A percentile compares a stretch with the other conserved stretches of the same genome.
These are phyloP conservation scores for Boletus rex-veris DNA, from an alignment of 768 basidiomycete species.

Conservation along the genomic window DNA sequence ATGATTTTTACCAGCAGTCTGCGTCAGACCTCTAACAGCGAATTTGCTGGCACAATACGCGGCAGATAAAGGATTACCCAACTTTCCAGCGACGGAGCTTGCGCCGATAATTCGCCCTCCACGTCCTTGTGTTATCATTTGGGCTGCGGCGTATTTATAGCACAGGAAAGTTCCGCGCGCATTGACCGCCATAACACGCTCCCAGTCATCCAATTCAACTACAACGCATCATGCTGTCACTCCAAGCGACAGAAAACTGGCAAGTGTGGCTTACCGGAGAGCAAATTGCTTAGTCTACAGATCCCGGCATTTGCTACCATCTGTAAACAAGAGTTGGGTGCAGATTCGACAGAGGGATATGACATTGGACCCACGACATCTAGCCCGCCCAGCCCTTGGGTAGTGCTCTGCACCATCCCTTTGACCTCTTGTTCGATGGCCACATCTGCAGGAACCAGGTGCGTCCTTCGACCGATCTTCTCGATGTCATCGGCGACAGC, in stretches of 20 bases:
- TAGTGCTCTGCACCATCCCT: slow-evolving; percentile 33
- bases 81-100: slow-evolving; percentile 12
- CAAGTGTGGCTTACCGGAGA: slow-evolving; percentile 1
- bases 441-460: slow-evolving; percentile 38
- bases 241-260: background rate
- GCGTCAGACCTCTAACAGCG: slow-evolving; percentile 41
- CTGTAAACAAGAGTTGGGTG: background rate
- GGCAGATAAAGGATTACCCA: background rate
- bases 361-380: slow-evolving; percentile 40
- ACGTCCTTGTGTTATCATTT: slow-evolving; percentile 53
- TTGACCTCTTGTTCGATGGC: slow-evolving; percentile 41
- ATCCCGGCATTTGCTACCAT: slow-evolving; percentile 30
- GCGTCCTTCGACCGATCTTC: slow-evolving; percentile 25
- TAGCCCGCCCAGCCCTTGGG: slow-evolving; percentile 38
- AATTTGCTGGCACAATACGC: slow-evolving; percentile 40
- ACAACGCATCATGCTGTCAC: background rate
- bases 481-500: slow-evolving; percentile 28
- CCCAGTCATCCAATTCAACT: slow-evolving; percentile 39
- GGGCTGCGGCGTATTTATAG: slow-evolving; percentile 59
- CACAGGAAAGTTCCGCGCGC: slow-evolving; percentile 56
- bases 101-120: slow-evolving; percentile 56
- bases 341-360: background rate
- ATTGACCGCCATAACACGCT: slow-evolving; percentile 48
- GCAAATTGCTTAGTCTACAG: background rate
- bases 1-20: slow-evolving; percentile 31